Base-by-base conservation (phyloP, 176 grass and related monocot species). In the Cocos nucifera region DNA sequence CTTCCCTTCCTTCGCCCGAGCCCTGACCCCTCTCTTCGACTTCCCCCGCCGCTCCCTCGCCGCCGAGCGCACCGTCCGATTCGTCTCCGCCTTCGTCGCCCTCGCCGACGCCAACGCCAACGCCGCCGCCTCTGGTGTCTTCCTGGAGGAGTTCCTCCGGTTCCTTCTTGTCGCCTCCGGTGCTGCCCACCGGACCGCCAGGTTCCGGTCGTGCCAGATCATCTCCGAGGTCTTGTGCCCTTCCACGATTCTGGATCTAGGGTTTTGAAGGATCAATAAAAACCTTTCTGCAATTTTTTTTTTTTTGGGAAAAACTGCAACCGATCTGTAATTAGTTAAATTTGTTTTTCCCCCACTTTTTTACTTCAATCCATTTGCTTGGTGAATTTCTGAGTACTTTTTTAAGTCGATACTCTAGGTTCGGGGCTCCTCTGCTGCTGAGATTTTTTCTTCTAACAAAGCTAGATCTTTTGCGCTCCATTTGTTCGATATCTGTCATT, bases 111-210 rank as follows among this genome's bases (percentile, higher is more conserved):
- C 9, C 21, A 74, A 49, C 32, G 56, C n/a, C n/a, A n/a, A 60
- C 57, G 21, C 16, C 51, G 67, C 51, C 1, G 48, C 63, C 4
- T 52, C 29, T 14, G 69, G 70, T 49, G 73, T 62, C 50, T 97
- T 97, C 73, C 66, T 97, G 28, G 91, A 87, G 63, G 86, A 78
- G 16, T 96, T 88, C 58, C 78, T 96, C 50, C 64, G 81, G 4
- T 79, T 88, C 71, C 87, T 97, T 74, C 57, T 85, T 32, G 22
- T 14, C 18, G 87, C 69, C 50, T 80, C 87, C 58, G 67, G 32
- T 28, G 69, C 81, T 0, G 73, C 78, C 4, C 81, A 80, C 58
- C 84, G 93, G 0, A 72, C 84, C n/a, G 73, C 87, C 4, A 75
- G 84, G 51, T 74, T 76, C 30, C 86, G 87, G 17, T 67, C 87